A percentile compares a stretch with the other conserved stretches of the same genome.
These are phyloP conservation scores for Purshia tridentata DNA, from an alignment of 306 rosid genomes.

Conservation along the genomic window DNA sequence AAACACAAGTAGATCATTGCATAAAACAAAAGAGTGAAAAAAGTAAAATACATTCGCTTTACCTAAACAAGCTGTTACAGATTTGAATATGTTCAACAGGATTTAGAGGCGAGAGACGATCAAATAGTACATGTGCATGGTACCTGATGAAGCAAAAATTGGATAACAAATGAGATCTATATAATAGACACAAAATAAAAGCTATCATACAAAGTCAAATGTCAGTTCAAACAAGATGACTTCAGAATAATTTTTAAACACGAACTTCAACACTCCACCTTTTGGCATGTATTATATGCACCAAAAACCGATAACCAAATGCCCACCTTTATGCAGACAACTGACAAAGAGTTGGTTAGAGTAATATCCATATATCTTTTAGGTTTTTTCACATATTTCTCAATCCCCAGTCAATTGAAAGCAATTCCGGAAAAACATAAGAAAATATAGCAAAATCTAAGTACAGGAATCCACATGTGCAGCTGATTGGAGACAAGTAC, in stretches of 20 bases:
- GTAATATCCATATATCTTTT: background rate
- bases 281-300: background rate
- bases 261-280: slow-evolving; percentile 3
- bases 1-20: slow-evolving; percentile 1
- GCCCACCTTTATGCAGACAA: background rate
- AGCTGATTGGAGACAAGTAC: background rate
- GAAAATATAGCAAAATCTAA: too few species aligned
- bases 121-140: slow-evolving; percentile 79
- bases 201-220: slow-evolving; percentile 1
- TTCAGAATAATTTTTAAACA: slow-evolving; percentile 1
- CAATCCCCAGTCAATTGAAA: background rate
- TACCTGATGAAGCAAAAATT: slow-evolving; percentile 49
- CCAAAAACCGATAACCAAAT: background rate
- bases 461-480: too few species aligned
- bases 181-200: background rate
- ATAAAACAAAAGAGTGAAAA: background rate
- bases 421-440: background rate
- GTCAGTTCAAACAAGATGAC: background rate
- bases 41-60: slow-evolving; percentile 20
- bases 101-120: slow-evolving; percentile 73
- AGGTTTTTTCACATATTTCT: background rate
- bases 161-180: slow-evolving; percentile 16
- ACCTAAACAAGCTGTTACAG: slow-evolving; percentile 86
- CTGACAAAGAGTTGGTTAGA: background rate
- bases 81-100: slow-evolving; percentile 87